Evolutionary conservation across 352 stramenopile species (phyloP), one percentile per base, ranked within the genome.

Genomic region (Elongisporangium senticosum): DNA sequence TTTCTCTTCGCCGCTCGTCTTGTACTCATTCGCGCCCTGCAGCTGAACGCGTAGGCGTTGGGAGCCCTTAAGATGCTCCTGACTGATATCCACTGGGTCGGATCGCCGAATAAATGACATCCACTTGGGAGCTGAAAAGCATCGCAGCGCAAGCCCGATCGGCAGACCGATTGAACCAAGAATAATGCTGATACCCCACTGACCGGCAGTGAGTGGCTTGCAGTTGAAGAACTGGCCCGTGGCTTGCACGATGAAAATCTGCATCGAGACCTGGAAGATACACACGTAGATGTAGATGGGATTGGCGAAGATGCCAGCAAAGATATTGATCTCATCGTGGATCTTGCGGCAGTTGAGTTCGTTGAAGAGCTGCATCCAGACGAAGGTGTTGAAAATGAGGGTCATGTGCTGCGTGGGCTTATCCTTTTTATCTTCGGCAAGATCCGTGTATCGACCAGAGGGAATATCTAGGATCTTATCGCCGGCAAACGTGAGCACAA

Each of bases 321-420:
- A 95, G 14, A 98, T 75, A 71, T 98, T 99, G 68, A 89, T 86
- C 68, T 90, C 83, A 56, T 93, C 79, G 74, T 91, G 73, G 65
- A 90, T 90, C 57, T 91, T 90, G 43, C 81, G 79, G 63, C 72
- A 87, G 61, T 91, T 90, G 54, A 94, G 57, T 65, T 94, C 78
- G 55, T 94, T 94, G 59, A 90, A 99, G 26, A 99, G 82, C 83
- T 98, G 95, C 63, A 97, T 89, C 75, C 98, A 98, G 23, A 99
- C 96, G 68, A 99, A 99, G 14, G 93, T 90, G 71, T 99, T 99
- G 82, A 99, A 99, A 51, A 99, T 64, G 57, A 98, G 78, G 2
- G 96, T 98, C 77, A 97, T 98, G 78, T 99, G 97, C 58, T 89
- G 59, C 1, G 71, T 94, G 15, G 89, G 91, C 4, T 82, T 59